Conservation (phyloP, 1,284 basidiomycete genomes). For the Melanopsichium pennsylvanicum region DNA sequence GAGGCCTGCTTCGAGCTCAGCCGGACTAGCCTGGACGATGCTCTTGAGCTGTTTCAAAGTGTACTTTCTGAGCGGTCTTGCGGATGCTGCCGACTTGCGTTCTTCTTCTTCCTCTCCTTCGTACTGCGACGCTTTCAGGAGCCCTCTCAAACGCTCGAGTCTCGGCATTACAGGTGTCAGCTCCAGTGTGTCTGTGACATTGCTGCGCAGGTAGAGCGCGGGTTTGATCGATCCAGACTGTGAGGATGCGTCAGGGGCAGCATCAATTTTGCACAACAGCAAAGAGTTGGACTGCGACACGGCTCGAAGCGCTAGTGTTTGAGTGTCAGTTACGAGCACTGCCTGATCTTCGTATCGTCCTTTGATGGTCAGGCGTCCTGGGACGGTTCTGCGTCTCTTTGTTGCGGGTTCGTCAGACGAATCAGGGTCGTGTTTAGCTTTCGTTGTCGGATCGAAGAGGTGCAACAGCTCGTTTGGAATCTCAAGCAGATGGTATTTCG, state of each 20-base stretch:
- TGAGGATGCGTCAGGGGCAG: background rate
- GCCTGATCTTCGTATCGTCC: conserved; percentile 59
- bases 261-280: conserved; percentile 49
- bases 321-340: conserved; percentile 50
- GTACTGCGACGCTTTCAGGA: conserved; percentile 52
- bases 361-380: conserved; percentile 52
- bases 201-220: conserved; percentile 43
- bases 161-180: conserved; percentile 52
- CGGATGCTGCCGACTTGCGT: background rate
- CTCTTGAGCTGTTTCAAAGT: conserved; percentile 55
- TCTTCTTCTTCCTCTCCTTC: conserved; percentile 44
- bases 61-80: conserved; percentile 36
- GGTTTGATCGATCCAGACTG: conserved; percentile 7
- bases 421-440: conserved; percentile 3
- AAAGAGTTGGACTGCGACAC: conserved; percentile 61
- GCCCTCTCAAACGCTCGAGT: conserved; percentile 45
- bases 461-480: conserved; percentile 48
- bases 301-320: conserved; percentile 57
- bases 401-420: conserved; percentile 8
- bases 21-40: conserved; percentile 59
- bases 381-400: conserved; percentile 25
- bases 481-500: conserved; percentile 47
- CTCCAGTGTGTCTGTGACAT: conserved; percentile 54
- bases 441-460: conserved; percentile 23
- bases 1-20: conserved; percentile 49